Evolutionary conservation across 176 grass and related monocot species (phyloP).

Genomic region (Oryza glumipatula): DNA sequence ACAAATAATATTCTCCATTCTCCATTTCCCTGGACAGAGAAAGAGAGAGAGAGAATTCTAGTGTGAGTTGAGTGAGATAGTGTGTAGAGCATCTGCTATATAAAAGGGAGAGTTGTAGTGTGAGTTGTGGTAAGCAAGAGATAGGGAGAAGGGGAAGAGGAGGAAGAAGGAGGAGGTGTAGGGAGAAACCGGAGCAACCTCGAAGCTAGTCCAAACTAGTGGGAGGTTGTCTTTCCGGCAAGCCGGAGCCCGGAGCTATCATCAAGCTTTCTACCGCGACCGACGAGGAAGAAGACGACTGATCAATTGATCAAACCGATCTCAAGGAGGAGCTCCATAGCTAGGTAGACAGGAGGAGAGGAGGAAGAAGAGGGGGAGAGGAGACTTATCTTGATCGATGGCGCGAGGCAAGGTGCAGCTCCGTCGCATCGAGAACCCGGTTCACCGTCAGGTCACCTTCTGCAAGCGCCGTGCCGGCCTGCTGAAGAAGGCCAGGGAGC

Average conservation of each 20-base stretch:
- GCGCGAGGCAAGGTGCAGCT: slow-evolving; percentile 76
- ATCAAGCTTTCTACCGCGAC: no score
- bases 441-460: slow-evolving; percentile 94
- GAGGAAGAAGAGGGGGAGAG: background rate
- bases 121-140: slow-evolving; percentile 41
- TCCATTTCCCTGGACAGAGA: slow-evolving; percentile 24
- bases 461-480: slow-evolving; percentile 92
- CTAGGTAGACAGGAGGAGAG: background rate
- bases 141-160: background rate
- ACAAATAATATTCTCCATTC: slow-evolving; percentile 33
- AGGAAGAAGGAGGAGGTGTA: slow-evolving; percentile 12
- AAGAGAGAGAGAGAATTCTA: background rate
- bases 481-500: slow-evolving; percentile 93
- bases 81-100: slow-evolving; percentile 40
- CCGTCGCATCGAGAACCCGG: slow-evolving; percentile 72
- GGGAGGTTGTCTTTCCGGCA: slow-evolving; percentile 72
- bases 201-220: slow-evolving; percentile 99
- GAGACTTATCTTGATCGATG: slow-evolving; percentile 21
- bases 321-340: background rate
- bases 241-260: background rate
- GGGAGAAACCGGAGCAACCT: slow-evolving; percentile 61
- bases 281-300: background rate
- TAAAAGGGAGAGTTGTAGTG: slow-evolving; percentile 31
- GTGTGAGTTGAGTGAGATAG: no score
- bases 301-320: no score